Percentiles rank a stretch among this genome's conserved stretches.
These are phyloP conservation scores for Cotoneaster glaucophyllus DNA, from an alignment of 306 rosid species.

Conservation along the genomic window DNA sequence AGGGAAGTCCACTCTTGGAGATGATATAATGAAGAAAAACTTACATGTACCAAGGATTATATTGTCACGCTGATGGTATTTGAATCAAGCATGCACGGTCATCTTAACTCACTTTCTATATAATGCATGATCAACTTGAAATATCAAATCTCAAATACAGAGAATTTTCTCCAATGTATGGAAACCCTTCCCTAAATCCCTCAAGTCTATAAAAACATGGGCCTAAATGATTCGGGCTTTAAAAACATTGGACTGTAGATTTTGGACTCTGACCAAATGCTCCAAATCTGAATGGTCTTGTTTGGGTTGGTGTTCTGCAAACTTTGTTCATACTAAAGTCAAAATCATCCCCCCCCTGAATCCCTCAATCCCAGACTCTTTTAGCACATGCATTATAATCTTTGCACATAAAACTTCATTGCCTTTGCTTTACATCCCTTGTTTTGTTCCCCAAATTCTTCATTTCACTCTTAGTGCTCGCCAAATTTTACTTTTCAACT, in stretches of 20 bases:
- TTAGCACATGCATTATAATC: not conserved
- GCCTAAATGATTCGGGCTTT: too few relatives aligned
- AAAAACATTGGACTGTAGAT: not conserved
- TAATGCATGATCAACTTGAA: too few relatives aligned
- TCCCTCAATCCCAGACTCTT: not conserved
- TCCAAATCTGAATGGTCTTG: not conserved
- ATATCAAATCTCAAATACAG: too few relatives aligned
- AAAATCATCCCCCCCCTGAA: not conserved
- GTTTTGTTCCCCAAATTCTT: not conserved
- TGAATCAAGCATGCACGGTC: not conserved
- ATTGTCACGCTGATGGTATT: not conserved
- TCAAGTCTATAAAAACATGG: not conserved
- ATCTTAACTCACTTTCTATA: too few relatives aligned
- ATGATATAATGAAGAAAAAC: not conserved
- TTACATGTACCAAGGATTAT: not conserved
- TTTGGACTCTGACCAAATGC: not conserved
- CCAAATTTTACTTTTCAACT: conserved; percentile 1
- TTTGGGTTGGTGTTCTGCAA: not conserved
- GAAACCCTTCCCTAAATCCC: not conserved
- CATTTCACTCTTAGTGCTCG: not conserved
- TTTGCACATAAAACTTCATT: not conserved
- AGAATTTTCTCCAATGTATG: not conserved
- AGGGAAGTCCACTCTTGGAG: too few relatives aligned
- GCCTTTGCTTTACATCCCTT: not conserved
- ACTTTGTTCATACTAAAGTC: not conserved